Percentiles rank a stretch among this genome's conserved stretches.
phyloP scores from a whole-genome alignment of 768 basidiomycete genomes.

The Calocera cornea region DNA sequence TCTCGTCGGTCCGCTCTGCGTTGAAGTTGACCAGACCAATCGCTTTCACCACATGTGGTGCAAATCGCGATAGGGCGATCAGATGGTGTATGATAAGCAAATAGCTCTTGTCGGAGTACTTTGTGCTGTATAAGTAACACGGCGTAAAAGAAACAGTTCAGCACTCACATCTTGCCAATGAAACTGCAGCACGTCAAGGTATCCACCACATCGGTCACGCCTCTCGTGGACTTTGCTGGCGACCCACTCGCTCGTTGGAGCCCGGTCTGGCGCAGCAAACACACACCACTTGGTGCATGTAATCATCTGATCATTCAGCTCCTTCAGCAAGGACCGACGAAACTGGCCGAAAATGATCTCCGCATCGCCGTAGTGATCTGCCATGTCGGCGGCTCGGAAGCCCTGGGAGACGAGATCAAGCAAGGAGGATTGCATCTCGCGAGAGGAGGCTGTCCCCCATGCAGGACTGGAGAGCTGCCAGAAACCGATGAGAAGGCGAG shows the following conservation, averaged over 20 bases:
- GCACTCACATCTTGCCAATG: background rate
- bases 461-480: slow-evolving; percentile 81
- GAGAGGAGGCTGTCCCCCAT: slow-evolving; percentile 62
- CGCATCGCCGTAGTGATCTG: slow-evolving; percentile 8
- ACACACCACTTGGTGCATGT: slow-evolving; percentile 3
- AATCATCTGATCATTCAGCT: background rate
- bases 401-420: background rate
- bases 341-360: slow-evolving; percentile 1
- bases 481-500: slow-evolving; percentile 62
- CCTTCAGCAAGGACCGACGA: background rate
- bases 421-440: slow-evolving; percentile 33
- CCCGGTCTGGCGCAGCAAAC: background rate
- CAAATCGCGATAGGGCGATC: background rate
- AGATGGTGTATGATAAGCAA: background rate
- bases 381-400: slow-evolving; percentile 4
- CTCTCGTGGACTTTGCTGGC: background rate
- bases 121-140: background rate
- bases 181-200: background rate
- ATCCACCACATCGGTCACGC: background rate
- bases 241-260: background rate
- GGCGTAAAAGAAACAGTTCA: too few species aligned
- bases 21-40: slow-evolving; percentile 78
- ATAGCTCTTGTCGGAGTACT: background rate
- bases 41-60: slow-evolving; percentile 17
- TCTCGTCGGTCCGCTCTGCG: slow-evolving; percentile 57